Percentiles rank a stretch among this genome's conserved stretches.
These are phyloP conservation scores for Cyclostephanos tholiformis DNA, from an alignment of 108 stramenopile species.

Conservation along the genomic window DNA sequence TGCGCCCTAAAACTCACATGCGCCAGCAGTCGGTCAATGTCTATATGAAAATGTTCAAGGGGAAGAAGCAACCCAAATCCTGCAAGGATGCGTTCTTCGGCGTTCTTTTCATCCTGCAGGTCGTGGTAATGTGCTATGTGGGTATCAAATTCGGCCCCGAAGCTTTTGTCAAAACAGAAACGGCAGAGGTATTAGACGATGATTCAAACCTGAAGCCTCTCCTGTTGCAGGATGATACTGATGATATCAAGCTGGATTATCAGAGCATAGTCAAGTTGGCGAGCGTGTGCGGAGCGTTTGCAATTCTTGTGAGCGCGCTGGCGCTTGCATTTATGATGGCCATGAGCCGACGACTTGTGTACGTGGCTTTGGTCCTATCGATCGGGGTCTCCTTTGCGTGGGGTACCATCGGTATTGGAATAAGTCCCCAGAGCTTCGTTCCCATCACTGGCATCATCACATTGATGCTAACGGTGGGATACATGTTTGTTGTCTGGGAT, in stretches of 20 bases:
- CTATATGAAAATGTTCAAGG: conserved; percentile 75
- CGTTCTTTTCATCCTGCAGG: conserved; percentile 69
- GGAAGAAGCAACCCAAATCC: conserved; percentile 59
- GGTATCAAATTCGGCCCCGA: conserved; percentile 67
- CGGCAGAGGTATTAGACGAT: conserved; percentile 29
- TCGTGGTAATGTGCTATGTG: conserved; percentile 53
- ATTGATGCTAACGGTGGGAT: conserved; percentile 70
- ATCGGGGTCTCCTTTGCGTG: conserved; percentile 81
- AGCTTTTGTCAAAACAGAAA: conserved; percentile 47
- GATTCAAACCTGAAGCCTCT: conserved; percentile 37
- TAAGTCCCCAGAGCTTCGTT: conserved; percentile 80
- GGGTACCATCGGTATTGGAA: conserved; percentile 86
- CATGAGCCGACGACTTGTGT: conserved; percentile 70
- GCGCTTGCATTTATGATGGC: conserved; percentile 71
- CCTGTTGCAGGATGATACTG: conserved; percentile 8
- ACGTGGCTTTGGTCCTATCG: conserved; percentile 70
- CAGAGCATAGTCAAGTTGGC: conserved; percentile 69
- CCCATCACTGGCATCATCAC: conserved; percentile 84
- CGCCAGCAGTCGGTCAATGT: conserved; percentile 75
- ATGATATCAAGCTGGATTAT: conserved; percentile 59
- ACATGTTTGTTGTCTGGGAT: conserved; percentile 82
- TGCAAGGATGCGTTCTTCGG: conserved; percentile 73
- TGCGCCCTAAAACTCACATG: conserved; percentile 62
- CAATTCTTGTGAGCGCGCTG: conserved; percentile 60
- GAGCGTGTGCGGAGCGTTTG: conserved; percentile 68